phyloP scores from a whole-genome alignment of 306 rosid genomes.

The Boehmeria nivea region DNA sequence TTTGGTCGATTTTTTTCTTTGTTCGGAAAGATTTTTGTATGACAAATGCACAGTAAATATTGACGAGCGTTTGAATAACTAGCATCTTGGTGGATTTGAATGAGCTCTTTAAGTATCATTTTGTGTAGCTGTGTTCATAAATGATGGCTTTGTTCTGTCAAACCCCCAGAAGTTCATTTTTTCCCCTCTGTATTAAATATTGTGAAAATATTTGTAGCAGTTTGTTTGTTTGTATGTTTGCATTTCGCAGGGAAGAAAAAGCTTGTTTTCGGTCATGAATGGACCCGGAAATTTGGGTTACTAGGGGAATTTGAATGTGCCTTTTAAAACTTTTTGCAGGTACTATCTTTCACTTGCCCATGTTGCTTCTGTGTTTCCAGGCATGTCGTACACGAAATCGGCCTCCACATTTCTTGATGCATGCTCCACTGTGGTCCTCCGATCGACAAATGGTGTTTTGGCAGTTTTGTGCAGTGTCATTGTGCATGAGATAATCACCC shows the following conservation, averaged over 20 bases:
- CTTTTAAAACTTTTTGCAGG: conserved; percentile 52
- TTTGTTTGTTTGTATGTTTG: too few relatives aligned
- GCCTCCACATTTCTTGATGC: conserved; percentile 51
- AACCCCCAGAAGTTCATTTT: too few relatives aligned
- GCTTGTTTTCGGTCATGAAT: background rate
- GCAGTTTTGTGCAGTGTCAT: conserved; percentile 60
- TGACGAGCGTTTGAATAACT: too few relatives aligned
- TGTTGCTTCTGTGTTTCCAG: conserved; percentile 86
- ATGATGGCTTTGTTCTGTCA: too few relatives aligned
- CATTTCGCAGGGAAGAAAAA: too few relatives aligned
- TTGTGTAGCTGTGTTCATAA: too few relatives aligned
- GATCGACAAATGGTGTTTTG: conserved; percentile 66
- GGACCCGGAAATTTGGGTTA: background rate
- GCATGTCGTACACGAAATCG: conserved; percentile 30
- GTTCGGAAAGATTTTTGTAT: too few relatives aligned
- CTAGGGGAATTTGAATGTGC: background rate
- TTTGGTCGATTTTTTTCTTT: background rate
- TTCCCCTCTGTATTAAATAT: too few relatives aligned
- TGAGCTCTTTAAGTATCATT: too few relatives aligned
- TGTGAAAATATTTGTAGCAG: too few relatives aligned
- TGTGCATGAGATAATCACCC: conserved; percentile 55
- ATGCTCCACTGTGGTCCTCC: conserved; percentile 61
- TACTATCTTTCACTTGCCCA: conserved; percentile 93
- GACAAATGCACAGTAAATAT: too few relatives aligned
- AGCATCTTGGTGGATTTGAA: too few relatives aligned